Evolutionary conservation across 345 rosid genomes (phyloP).

Genomic region (Firmiana major): DNA sequence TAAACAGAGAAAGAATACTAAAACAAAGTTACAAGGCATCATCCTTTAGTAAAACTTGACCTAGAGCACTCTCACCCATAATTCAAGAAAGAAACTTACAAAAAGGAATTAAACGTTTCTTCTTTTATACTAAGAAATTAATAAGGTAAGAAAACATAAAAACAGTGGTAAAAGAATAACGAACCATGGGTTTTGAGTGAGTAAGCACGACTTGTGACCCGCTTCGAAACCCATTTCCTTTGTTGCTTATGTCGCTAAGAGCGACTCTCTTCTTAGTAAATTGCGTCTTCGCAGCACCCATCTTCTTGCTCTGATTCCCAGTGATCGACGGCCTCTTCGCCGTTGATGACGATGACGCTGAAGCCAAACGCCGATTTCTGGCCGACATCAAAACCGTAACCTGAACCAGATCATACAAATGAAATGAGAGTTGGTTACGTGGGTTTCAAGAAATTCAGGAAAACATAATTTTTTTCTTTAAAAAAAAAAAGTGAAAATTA

Average conservation of each 20-base stretch:
- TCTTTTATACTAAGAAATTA: background rate
- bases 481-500: background rate
- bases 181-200: slow-evolving; percentile 5
- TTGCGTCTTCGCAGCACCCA: background rate
- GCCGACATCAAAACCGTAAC: slow-evolving; percentile 1
- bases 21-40: background rate
- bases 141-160: background rate
- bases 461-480: background rate
- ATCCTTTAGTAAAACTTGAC: background rate
- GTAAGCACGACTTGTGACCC: background rate
- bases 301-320: background rate
- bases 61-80: background rate
- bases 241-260: slow-evolving; percentile 10
- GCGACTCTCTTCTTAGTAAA: slow-evolving; percentile 8
- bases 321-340: background rate
- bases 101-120: no score
- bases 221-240: background rate
- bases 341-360: slow-evolving; percentile 2
- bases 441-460: slow-evolving; percentile 2
- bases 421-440: background rate
- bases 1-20: background rate
- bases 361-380: background rate
- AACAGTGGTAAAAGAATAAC: background rate
- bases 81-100: slow-evolving; percentile 5
- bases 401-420: background rate